phyloP scores from a whole-genome alignment of 768 basidiomycete genomes.

The Hysterangium stoloniferum region DNA sequence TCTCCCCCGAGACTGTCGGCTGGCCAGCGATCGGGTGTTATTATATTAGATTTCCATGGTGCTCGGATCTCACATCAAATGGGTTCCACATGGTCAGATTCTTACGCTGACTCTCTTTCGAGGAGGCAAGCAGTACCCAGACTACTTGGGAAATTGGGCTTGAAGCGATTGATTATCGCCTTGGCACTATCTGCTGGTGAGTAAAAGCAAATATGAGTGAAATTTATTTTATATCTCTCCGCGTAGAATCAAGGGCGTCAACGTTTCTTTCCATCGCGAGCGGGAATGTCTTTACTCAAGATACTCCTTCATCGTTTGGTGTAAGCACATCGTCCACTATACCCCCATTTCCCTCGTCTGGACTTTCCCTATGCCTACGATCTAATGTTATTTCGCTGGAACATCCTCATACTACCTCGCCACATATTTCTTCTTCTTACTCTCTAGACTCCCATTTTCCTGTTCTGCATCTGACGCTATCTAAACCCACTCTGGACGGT shows the following conservation, averaged over 20 bases:
- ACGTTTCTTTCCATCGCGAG: slow-evolving; percentile 11
- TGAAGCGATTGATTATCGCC: slow-evolving; percentile 9
- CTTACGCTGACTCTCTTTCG: slow-evolving; percentile 21
- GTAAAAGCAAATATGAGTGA: no score
- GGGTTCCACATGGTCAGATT: slow-evolving; percentile 18
- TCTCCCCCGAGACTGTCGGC: slow-evolving; percentile 34
- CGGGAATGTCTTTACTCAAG: not conserved
- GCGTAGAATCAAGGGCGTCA: slow-evolving; percentile 8
- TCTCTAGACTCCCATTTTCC: slow-evolving; percentile 41
- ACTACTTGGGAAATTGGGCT: not conserved
- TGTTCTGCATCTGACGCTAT: slow-evolving; percentile 41
- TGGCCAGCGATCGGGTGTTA: slow-evolving; percentile 54
- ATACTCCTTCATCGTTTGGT: not conserved
- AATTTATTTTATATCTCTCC: not conserved
- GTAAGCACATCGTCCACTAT: not conserved
- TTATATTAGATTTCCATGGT: slow-evolving; percentile 57
- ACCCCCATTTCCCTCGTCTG: not conserved
- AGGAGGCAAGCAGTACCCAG: slow-evolving; percentile 6
- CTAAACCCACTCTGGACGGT: slow-evolving; percentile 62
- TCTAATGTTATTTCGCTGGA: not conserved
- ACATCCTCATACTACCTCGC: not conserved
- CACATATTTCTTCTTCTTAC: slow-evolving; percentile 9
- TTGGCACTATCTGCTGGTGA: slow-evolving; percentile 13
- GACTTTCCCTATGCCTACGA: slow-evolving; percentile 4
- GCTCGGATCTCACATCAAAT: slow-evolving; percentile 32